phyloP scores from a whole-genome alignment of 345 rosid species.

The Eucalyptus lansdowneana region DNA sequence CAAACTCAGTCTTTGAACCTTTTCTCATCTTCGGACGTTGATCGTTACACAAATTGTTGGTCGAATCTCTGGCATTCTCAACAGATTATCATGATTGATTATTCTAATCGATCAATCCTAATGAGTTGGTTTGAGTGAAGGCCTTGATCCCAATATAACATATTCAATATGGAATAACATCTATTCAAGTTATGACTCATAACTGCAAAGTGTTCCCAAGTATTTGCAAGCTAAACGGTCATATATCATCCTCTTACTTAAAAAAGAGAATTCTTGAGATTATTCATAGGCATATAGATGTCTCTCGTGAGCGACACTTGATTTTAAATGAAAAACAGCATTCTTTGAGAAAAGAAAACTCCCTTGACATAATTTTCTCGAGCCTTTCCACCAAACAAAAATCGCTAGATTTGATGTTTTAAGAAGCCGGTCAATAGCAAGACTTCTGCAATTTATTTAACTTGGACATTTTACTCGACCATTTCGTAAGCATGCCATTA shows the following conservation, averaged over 20 bases:
- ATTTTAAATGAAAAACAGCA: not conserved
- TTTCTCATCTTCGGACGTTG: too few species aligned
- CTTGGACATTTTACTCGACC: not conserved
- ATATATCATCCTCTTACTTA: not conserved
- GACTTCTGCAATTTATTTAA: not conserved
- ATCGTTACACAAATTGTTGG: not conserved
- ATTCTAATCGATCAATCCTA: not conserved
- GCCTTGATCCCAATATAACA: not conserved
- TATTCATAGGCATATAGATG: not conserved
- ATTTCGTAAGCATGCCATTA: not conserved
- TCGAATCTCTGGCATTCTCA: not conserved
- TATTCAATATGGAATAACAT: not conserved
- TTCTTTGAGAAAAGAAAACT: not conserved
- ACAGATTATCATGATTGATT: not conserved
- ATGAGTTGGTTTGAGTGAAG: not conserved
- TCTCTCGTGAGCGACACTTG: not conserved
- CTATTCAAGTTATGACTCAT: not conserved
- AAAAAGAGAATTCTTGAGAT: not conserved
- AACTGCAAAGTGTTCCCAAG: not conserved
- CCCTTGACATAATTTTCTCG: not conserved
- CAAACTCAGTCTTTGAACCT: not conserved
- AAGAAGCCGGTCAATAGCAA: not conserved
- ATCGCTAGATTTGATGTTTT: not conserved
- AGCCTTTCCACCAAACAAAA: not conserved
- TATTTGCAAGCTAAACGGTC: not conserved